Base-by-base conservation (phyloP, 805 yeast species). In the Pichia californica region DNA sequence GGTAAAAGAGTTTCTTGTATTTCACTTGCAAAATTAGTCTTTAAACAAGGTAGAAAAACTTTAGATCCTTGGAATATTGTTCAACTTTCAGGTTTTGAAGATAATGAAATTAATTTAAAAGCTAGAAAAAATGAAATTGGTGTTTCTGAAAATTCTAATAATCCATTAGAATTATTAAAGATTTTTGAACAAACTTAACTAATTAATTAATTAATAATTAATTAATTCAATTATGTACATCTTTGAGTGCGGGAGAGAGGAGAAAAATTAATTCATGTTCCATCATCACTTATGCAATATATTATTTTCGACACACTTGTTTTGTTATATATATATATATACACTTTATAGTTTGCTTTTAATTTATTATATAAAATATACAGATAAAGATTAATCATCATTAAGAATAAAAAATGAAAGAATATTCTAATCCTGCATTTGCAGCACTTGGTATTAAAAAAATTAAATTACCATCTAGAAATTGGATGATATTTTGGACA, bases 401-500 rank as follows among this genome's bases (percentile, higher is more conserved):
- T 23, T 9, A 2, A 2, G 6, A 23, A 7, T 7, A 7, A 23
- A 23, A 7, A 15, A 28, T 5, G 8, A 41, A 36, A 41, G n/a
- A 40, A 8, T 78, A 71, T 69, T 59, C 76, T 9, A 83, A 88
- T 56, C 95, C 96, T 1, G 95, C 94, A 2, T 73, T 89, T 36
- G 66, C 76, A 50, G 83, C 87, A 56, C 76, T 91, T 85, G 98
- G 98, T 0, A 74, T 91, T 38, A 86, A 88, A 5, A 65, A 81
- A 13, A 53, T 88, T 19, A 74, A 82, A 31, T 66, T 93, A 13
- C 99, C 99, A 0, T 82, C 95, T 0, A 71, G 96, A 49, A 93
- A 91, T 66, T 91, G 98, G 99, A 63, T 77, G 69, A 85, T 88
- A 30, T 93, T 93, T 63, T 83, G 95, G 85, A 58, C 81, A 0